A percentile compares a stretch with the other conserved stretches of the same genome.
Evolutionary conservation across 108 stramenopile species (phyloP).

Genomic region (Nannochloropsis gaditana): DNA sequence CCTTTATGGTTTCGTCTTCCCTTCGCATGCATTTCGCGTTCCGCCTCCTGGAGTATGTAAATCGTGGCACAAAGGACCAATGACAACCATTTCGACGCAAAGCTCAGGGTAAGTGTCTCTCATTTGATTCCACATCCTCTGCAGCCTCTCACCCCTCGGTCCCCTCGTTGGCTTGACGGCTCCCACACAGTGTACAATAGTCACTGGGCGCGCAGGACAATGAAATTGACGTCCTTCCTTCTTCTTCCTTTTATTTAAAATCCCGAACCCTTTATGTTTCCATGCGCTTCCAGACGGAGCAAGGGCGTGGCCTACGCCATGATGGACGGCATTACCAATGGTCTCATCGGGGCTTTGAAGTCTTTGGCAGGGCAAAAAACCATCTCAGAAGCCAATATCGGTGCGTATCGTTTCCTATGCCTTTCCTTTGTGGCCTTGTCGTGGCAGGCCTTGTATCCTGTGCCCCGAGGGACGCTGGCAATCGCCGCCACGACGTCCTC

Average conservation of each 20-base stretch:
- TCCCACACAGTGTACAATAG: no score
- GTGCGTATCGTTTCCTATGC: not conserved
- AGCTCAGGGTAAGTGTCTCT: not conserved
- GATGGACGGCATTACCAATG: conserved; percentile 18
- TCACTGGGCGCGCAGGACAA: no score
- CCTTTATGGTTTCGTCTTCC: not conserved
- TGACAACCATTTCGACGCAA: not conserved
- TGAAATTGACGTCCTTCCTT: not conserved
- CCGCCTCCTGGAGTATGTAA: not conserved
- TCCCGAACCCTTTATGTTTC: not conserved
- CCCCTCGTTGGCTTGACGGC: no score
- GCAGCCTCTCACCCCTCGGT: no score
- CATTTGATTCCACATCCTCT: not conserved
- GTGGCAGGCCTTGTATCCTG: no score
- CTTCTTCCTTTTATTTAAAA: not conserved
- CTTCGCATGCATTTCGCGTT: not conserved
- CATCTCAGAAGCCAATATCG: conserved; percentile 26
- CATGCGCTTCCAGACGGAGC: not conserved
- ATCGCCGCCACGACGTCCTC: no score
- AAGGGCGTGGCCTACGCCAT: conserved; percentile 19
- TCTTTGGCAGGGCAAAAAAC: conserved; percentile 24
- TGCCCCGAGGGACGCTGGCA: no score
- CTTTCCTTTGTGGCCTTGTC: not conserved
- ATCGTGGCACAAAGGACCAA: not conserved
- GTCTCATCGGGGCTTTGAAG: not conserved